Evolutionary conservation across 2,329 filamentous ascomycete species (phyloP).

Genomic region (Epicoccum sorghinum): DNA sequence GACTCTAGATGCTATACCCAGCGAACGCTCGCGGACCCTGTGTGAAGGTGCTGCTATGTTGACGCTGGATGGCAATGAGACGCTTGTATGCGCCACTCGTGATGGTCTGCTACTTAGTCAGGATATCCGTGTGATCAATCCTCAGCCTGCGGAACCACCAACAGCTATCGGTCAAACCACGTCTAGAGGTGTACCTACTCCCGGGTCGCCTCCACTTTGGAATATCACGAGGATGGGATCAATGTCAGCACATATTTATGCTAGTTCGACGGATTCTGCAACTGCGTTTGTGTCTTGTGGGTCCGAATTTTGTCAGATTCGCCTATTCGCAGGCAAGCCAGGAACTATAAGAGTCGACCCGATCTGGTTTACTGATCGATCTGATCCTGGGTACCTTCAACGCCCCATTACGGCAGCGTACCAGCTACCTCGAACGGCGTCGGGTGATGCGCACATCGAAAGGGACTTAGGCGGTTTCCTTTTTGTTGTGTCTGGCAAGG

Average conservation of each 20-base stretch:
- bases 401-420: constrained; percentile 38
- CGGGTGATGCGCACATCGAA: constrained; percentile 40
- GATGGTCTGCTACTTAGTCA: constrained; percentile 39
- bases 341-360: constrained; percentile 36
- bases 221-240: constrained; percentile 29
- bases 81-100: constrained; percentile 46
- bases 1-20: constrained; percentile 7
- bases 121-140: not conserved
- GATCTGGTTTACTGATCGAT: constrained; percentile 46
- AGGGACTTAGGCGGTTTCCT: constrained; percentile 52
- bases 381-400: constrained; percentile 38
- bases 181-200: too few species aligned
- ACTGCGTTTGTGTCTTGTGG: constrained; percentile 49
- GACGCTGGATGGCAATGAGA: constrained; percentile 5
- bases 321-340: constrained; percentile 15
- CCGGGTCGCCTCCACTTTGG: constrained; percentile 8
- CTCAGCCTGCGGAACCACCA: not conserved
- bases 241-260: constrained; percentile 34
- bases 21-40: constrained; percentile 19
- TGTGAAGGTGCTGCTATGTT: constrained; percentile 42
- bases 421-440: constrained; percentile 32
- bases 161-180: too few species aligned
- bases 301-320: constrained; percentile 45
- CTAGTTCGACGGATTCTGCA: constrained; percentile 30
- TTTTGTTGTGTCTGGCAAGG: constrained; percentile 55